phyloP scores from a whole-genome alignment of 805 yeast species.

The Pachysolen tannophilus region DNA sequence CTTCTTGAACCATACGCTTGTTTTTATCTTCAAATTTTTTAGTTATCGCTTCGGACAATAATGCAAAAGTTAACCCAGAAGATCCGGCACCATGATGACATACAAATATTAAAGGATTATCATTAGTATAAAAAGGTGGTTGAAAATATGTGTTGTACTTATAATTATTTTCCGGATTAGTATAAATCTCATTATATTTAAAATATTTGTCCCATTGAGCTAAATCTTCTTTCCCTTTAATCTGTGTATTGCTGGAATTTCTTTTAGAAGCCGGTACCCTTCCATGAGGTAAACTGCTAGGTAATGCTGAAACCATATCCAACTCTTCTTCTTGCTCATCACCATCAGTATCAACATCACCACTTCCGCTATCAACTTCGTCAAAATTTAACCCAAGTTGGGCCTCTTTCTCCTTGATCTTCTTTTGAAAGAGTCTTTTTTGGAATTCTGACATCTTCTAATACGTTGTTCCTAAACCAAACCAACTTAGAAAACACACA shows the following conservation, averaged over 20 bases:
- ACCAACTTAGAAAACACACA: neutral
- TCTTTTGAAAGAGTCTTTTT: constrained; percentile 17
- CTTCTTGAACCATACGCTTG: constrained; percentile 11
- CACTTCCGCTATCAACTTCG: constrained; percentile 9
- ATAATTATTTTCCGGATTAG: constrained; percentile 16
- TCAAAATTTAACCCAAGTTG: constrained; percentile 13
- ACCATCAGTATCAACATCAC: constrained; percentile 11
- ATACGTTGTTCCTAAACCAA: neutral
- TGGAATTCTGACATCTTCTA: constrained; percentile 21
- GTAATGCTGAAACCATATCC: constrained; percentile 8
- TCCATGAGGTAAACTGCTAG: neutral
- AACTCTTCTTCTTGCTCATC: constrained; percentile 9
- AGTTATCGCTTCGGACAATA: constrained; percentile 37
- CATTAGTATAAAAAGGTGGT: constrained; percentile 32
- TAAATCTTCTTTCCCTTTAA: neutral
- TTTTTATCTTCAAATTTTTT: constrained; percentile 22
- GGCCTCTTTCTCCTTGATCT: constrained; percentile 15
- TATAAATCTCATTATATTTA: constrained; percentile 14
- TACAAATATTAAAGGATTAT: constrained; percentile 50
- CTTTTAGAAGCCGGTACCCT: neutral
- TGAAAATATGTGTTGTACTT: constrained; percentile 49
- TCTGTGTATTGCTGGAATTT: neutral
- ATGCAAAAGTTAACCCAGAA: constrained; percentile 68
- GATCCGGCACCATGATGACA: constrained; percentile 97
- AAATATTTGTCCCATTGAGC: constrained; percentile 29